phyloP scores from a whole-genome alignment of 352 stramenopile species.

The Blastocystis sp. region DNA sequence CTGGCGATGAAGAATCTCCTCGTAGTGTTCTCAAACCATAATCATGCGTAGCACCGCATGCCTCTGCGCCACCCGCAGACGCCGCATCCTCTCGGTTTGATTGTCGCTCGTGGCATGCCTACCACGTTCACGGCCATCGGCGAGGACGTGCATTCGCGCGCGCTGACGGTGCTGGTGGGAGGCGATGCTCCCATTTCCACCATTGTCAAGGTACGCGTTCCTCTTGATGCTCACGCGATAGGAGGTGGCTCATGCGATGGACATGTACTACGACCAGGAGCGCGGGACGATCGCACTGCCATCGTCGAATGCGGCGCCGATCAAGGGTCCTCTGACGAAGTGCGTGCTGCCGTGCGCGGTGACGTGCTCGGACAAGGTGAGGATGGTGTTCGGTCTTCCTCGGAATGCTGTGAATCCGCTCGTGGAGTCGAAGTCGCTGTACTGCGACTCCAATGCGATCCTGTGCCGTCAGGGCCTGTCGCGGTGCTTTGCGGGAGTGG shows the following conservation, averaged over 20 bases:
- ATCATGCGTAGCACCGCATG: conserved; percentile 33
- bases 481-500: conserved; percentile 32
- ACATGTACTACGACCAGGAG: conserved; percentile 31
- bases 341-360: conserved; percentile 36
- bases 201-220: background rate
- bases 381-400: conserved; percentile 11
- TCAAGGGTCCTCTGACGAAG: conserved; percentile 58
- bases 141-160: conserved; percentile 46
- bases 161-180: conserved; percentile 40
- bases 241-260: conserved; percentile 11
- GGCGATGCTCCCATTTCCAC: background rate
- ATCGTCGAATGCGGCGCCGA: background rate
- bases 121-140: conserved; percentile 54
- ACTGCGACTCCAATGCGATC: conserved; percentile 31
- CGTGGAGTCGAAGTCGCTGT: background rate
- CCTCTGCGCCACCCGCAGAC: conserved; percentile 60
- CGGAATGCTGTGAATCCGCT: background rate
- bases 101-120: conserved; percentile 37
- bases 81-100: conserved; percentile 55
- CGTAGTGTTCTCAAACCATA: background rate
- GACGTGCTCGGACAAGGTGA: background rate
- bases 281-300: conserved; percentile 16
- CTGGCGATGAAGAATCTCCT: conserved; percentile 50
- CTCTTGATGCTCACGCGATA: background rate
- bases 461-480: conserved; percentile 43